Conservation (phyloP, 2,329 filamentous ascomycete genomes). For the Berkeleyomyces rouxiae region DNA sequence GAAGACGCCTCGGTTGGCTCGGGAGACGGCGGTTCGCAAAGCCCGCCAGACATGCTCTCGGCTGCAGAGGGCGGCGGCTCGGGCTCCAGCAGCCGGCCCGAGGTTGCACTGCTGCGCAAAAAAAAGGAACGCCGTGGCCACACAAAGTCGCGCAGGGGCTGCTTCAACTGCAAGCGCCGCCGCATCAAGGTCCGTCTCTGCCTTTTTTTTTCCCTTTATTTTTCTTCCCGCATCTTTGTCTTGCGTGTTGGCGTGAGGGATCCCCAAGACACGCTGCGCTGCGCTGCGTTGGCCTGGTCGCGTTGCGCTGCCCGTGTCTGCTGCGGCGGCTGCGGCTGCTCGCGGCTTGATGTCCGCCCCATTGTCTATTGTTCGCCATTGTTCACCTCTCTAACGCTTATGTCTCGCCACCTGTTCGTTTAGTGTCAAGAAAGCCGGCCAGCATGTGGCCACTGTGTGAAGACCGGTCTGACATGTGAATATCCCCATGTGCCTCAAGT, state of each 20-base stretch:
- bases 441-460: conserved; percentile 44
- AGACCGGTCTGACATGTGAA: conserved; percentile 44
- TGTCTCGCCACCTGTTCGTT: not conserved
- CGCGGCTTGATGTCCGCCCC: no score
- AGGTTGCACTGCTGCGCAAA: not conserved
- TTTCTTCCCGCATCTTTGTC: not conserved
- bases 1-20: conserved; percentile 10
- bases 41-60: conserved; percentile 5
- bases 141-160: conserved; percentile 48
- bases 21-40: conserved; percentile 8
- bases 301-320: no score
- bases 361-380: not conserved
- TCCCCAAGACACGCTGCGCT: not conserved
- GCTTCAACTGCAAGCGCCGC: conserved; percentile 50
- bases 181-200: conserved; percentile 39
- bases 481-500: conserved; percentile 38
- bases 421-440: conserved; percentile 51
- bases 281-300: no score
- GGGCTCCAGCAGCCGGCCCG: not conserved
- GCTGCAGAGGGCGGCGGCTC: not conserved
- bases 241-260: not conserved
- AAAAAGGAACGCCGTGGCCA: conserved; percentile 39
- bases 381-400: not conserved
- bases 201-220: not conserved
- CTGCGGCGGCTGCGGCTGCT: no score